Evolutionary conservation across 192 early-diverging fungal genomes (phyloP), one percentile per base, ranked within the genome.

Genomic region (Umbelopsis vinacea): DNA sequence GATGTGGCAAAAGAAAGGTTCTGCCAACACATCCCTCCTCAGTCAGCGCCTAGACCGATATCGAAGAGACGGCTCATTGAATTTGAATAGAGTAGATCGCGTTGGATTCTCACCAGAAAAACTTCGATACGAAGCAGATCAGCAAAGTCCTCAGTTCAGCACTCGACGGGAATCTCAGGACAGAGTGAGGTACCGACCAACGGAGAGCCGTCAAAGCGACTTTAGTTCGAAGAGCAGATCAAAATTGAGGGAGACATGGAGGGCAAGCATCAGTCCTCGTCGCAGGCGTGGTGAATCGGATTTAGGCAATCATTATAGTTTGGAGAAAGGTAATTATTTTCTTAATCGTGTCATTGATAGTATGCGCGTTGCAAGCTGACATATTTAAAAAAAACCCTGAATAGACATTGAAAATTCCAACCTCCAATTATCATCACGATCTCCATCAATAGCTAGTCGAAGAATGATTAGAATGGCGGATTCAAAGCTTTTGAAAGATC

Each of bases 21-120:
- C 57, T n/a, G 17, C 57, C 24, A 63, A 63, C 17, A 63, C 57
- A 17, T 63, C 57, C 33, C 57, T 63, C 7, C 57, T 63, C 29
- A 63, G 57, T 26, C 57, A 63, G 33, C 57, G 57, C 10, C 6
- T 63, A n/a, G 57, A 63, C 35, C 57, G 57, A 35, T 63, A 63
- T n/a, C 57, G 57, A 0, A 29, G 33, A 37, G 57, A 63, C 33
- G 35, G 33, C 33, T 37, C 33, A 37, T 14, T 63, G 33, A 63
- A 35, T 35, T 14, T 63, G 17, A 63, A 35, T 35, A 37, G 33
- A 29, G 11, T 63, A 37, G 57, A 63, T 37, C 57, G 33, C 4
- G 0, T 63, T 4, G 19, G n/a, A 29, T 17, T 3, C 15, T 63
- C 57, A 37, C 17, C 57, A 12, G 57, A 63, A 0, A 22, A 17